phyloP scores from a whole-genome alignment of 768 basidiomycete species.

The Tylopilus vinaceipallidus region DNA sequence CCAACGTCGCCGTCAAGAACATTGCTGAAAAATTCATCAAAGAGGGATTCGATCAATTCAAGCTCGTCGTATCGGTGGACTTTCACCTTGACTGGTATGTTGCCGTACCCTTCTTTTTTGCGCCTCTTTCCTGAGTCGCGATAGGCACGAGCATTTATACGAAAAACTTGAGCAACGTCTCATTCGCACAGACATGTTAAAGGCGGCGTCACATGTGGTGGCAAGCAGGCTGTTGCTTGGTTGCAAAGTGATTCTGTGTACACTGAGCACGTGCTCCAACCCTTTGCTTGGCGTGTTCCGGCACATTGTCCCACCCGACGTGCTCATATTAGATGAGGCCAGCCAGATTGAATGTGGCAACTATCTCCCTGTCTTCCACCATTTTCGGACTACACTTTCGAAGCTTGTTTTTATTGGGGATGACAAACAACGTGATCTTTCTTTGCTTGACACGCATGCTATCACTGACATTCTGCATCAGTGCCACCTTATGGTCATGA shows the following conservation, averaged over 20 bases:
- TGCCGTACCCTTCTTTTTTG: background rate
- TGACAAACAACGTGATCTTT: too few species aligned
- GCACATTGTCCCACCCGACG: conserved; percentile 34
- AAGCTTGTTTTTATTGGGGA: too few species aligned
- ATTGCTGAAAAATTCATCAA: conserved; percentile 44
- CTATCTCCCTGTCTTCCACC: too few species aligned
- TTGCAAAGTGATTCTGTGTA: conserved; percentile 43
- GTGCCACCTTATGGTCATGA: conserved; percentile 82
- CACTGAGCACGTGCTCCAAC: conserved; percentile 45
- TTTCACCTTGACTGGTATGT: conserved; percentile 46
- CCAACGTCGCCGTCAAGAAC: conserved; percentile 52
- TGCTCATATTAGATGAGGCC: conserved; percentile 13
- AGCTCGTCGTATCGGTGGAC: conserved; percentile 41
- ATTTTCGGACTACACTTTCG: too few species aligned
- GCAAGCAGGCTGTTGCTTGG: conserved; percentile 28
- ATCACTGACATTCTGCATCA: conserved; percentile 28
- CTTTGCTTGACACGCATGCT: background rate
- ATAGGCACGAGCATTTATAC: conserved; percentile 53
- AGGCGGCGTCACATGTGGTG: conserved; percentile 3
- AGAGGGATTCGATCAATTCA: conserved; percentile 34
- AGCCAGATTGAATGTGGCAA: too few species aligned
- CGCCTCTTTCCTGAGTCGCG: background rate
- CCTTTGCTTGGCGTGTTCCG: conserved; percentile 11
- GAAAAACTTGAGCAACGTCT: conserved; percentile 31
- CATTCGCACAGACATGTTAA: conserved; percentile 38